Evolutionary conservation across 2,329 filamentous ascomycete genomes (phyloP).

Genomic region (Aspergillus ochraceus): DNA sequence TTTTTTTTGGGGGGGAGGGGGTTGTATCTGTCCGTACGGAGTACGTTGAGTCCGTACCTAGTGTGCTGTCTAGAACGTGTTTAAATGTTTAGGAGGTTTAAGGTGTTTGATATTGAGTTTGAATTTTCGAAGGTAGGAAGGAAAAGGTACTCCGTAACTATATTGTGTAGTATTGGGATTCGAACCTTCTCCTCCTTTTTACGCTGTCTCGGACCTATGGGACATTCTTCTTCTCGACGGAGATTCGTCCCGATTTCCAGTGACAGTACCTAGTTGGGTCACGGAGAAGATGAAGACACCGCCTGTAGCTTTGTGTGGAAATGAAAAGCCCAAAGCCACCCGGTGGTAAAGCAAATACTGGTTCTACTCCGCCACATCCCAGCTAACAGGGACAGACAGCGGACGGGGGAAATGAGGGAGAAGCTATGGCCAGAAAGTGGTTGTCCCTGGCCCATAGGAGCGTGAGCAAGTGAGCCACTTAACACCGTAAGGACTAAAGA

Average conservation of each 20-base stretch:
- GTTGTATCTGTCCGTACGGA: too few species aligned
- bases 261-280: neutral
- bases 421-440: constrained; percentile 31
- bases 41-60: too few species aligned
- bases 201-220: neutral
- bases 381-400: neutral
- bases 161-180: neutral
- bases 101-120: too few species aligned
- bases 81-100: too few species aligned
- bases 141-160: too few species aligned
- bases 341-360: neutral
- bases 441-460: constrained; percentile 15
- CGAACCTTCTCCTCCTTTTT: neutral
- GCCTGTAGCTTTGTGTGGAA: too few species aligned
- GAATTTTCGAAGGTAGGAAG: too few species aligned
- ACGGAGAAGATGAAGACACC: neutral
- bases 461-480: too few species aligned
- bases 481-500: too few species aligned
- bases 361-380: neutral
- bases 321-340: too few species aligned
- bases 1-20: neutral
- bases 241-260: neutral
- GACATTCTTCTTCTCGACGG: neutral
- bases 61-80: neutral
- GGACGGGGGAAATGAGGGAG: neutral